Percentiles rank a stretch among this genome's conserved stretches.
These are phyloP conservation scores for Magnusiomyces ingens DNA, from an alignment of 1,139 yeast species.

Conservation along the genomic window DNA sequence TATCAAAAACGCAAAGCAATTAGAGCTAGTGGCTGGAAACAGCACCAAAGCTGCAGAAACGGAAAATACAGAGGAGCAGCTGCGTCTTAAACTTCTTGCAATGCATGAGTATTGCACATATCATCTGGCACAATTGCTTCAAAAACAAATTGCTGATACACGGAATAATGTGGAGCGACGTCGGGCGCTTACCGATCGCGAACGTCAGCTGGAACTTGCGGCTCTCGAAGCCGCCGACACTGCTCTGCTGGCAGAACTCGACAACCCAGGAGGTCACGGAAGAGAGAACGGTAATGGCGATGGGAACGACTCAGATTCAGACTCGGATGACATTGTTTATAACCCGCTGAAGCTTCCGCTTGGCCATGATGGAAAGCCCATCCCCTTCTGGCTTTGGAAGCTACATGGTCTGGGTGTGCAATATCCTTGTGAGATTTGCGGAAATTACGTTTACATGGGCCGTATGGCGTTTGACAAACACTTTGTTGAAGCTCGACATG, in stretches of 20 bases:
- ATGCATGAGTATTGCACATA: constrained; percentile 36
- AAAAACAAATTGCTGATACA: constrained; percentile 43
- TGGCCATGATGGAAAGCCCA: constrained; percentile 87
- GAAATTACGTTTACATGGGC: constrained; percentile 68
- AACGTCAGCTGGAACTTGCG: constrained; percentile 50
- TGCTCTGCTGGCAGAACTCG: constrained; percentile 1
- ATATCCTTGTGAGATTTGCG: constrained; percentile 82
- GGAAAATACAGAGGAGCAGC: constrained; percentile 11
- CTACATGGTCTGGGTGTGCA: constrained; percentile 75
- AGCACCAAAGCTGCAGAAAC: no score
- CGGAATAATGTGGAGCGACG: constrained; percentile 58
- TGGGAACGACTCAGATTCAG: constrained; percentile 24
- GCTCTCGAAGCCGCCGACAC: constrained; percentile 35
- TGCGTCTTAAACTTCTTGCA: constrained; percentile 16
- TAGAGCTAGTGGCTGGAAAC: neutral
- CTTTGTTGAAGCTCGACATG: constrained; percentile 62
- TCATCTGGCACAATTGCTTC: constrained; percentile 34
- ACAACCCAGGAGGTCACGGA: neutral
- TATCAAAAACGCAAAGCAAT: constrained; percentile 39
- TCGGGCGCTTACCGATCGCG: constrained; percentile 67
- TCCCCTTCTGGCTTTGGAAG: constrained; percentile 90
- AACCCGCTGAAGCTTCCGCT: constrained; percentile 59
- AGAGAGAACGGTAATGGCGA: constrained; percentile 19
- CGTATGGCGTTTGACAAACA: constrained; percentile 66
- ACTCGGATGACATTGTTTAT: constrained; percentile 23